Conservation (phyloP, 2,329 filamentous ascomycete genomes). For the Diaporthe caulivora region DNA sequence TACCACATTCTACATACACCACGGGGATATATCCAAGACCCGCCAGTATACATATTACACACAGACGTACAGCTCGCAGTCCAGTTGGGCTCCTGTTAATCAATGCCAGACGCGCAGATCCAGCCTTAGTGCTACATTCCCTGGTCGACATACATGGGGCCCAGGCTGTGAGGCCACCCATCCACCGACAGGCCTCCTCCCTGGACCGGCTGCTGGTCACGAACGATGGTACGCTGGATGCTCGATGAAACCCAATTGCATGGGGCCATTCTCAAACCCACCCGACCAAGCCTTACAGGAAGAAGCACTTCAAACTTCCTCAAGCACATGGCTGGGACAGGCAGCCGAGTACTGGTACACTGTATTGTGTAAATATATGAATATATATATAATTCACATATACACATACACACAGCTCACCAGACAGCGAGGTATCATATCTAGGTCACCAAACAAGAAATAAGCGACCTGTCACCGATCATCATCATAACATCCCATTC, state of each 20-base stretch:
- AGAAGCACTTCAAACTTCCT: no score
- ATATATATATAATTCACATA: no score
- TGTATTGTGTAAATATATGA: no score
- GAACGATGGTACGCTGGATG: not conserved
- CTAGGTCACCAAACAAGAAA: no score
- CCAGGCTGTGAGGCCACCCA: not conserved
- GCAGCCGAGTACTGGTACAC: no score
- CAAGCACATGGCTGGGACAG: not conserved
- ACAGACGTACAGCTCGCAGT: not conserved
- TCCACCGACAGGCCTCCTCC: not conserved
- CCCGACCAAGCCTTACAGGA: not conserved
- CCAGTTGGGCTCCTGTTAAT: constrained; percentile 14
- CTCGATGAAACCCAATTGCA: constrained; percentile 17
- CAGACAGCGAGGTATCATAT: no score
- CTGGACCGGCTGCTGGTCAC: not conserved
- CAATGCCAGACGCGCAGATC: constrained; percentile 19
- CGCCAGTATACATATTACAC: no score
- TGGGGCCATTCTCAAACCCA: not conserved
- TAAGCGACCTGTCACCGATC: not conserved
- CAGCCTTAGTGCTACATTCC: constrained; percentile 12
- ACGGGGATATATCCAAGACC: no score
- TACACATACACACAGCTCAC: no score
- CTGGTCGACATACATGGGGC: not conserved
- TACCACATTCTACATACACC: no score
- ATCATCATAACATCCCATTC: constrained; percentile 1